Percentiles rank a stretch among this genome's conserved stretches.
phyloP scores from a whole-genome alignment of 768 basidiomycete species.

The Suillus hirtellus region DNA sequence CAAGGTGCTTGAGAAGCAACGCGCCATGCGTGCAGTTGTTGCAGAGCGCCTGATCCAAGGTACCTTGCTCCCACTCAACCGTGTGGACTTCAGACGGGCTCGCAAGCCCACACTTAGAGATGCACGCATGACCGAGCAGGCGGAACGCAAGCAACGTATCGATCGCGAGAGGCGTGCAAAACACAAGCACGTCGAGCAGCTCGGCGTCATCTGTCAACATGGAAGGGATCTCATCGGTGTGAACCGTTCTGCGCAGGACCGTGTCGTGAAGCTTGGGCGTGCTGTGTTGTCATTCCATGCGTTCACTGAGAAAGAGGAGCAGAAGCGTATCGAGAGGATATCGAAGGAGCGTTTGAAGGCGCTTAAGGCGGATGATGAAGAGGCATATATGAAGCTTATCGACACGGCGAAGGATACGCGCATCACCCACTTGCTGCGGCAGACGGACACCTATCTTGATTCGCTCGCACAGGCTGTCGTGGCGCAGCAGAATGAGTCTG shows the following conservation, averaged over 20 bases:
- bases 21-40: slow-evolving; percentile 79
- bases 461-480: slow-evolving; percentile 92
- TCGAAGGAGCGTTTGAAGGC: slow-evolving; percentile 98
- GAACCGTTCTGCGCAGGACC: slow-evolving; percentile 65
- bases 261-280: slow-evolving; percentile 63
- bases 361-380: slow-evolving; percentile 96
- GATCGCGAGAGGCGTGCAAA: slow-evolving; percentile 95
- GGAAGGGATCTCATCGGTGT: slow-evolving; percentile 72
- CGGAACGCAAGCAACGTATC: slow-evolving; percentile 87
- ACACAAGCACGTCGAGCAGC: slow-evolving; percentile 94
- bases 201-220: slow-evolving; percentile 82
- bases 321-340: slow-evolving; percentile 93
- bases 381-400: slow-evolving; percentile 98
- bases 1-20: slow-evolving; percentile 87
- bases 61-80: slow-evolving; percentile 86
- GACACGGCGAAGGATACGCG: slow-evolving; percentile 99
- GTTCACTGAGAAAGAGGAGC: slow-evolving; percentile 95
- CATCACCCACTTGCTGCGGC: slow-evolving; percentile 92
- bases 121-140: slow-evolving; percentile 83
- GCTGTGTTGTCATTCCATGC: slow-evolving; percentile 83
- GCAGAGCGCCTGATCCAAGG: slow-evolving; percentile 88
- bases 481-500: slow-evolving; percentile 83
- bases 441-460: slow-evolving; percentile 94
- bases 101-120: slow-evolving; percentile 88
- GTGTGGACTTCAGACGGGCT: slow-evolving; percentile 84